Conservation (phyloP, 768 basidiomycete genomes). For the Atractiella rhizophila region DNA sequence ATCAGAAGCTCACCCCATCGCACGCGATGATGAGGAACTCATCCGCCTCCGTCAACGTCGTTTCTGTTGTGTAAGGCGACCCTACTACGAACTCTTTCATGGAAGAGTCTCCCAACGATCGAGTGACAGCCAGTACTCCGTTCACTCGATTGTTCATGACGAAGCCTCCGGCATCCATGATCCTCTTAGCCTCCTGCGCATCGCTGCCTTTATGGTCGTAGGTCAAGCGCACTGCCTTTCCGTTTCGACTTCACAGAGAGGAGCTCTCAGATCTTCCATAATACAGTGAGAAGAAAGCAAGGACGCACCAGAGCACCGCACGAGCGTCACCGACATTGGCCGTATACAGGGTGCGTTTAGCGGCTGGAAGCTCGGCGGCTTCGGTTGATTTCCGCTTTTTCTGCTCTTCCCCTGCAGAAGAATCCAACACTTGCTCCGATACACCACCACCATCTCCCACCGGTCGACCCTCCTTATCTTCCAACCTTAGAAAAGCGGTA, state of each 20-base stretch:
- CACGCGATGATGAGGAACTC: conserved; percentile 90
- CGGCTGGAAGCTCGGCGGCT: conserved; percentile 1
- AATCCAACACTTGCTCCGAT: too few species aligned
- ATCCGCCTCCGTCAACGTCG: conserved; percentile 63
- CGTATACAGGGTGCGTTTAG: conserved; percentile 43
- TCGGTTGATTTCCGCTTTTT: background rate
- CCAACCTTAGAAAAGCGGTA: conserved; percentile 76
- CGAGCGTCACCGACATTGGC: conserved; percentile 95
- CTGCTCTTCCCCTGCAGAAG: background rate
- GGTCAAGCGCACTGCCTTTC: conserved; percentile 72
- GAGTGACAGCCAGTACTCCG: conserved; percentile 77
- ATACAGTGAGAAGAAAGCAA: background rate
- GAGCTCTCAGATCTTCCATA: background rate
- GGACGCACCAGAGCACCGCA: conserved; percentile 48
- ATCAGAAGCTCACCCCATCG: conserved; percentile 50
- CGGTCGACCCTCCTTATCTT: conserved; percentile 39
- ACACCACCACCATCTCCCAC: conserved; percentile 4
- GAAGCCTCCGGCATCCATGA: conserved; percentile 91
- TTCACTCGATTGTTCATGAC: conserved; percentile 97
- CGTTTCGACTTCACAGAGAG: conserved; percentile 31
- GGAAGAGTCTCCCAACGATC: conserved; percentile 80
- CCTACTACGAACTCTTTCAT: conserved; percentile 99
- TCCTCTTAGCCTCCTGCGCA: conserved; percentile 87
- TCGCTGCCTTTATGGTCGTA: conserved; percentile 98
- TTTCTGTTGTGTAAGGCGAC: conserved; percentile 94